Evolutionary conservation across 306 rosid genomes (phyloP), one percentile per base, ranked within the genome.

Genomic region (Quillaja saponaria): DNA sequence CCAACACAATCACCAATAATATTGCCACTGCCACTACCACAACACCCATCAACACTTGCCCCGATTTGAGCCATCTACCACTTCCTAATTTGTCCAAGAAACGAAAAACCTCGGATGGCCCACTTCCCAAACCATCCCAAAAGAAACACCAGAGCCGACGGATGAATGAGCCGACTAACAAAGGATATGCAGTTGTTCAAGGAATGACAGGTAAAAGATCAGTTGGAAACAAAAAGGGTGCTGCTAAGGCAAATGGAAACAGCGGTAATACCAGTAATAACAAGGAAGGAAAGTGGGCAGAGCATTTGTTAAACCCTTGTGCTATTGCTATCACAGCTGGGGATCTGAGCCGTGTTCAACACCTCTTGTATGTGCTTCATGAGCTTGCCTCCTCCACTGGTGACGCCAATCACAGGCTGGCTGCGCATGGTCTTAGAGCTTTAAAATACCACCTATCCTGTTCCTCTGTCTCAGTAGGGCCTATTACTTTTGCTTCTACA

Each of bases 241-340:
- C 66, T 10, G 58, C 40, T 4, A 88, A 79, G 74, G 74, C 61
- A n/a, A 66, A 72, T 1, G 92, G 85, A 19, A 88, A 61, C 57
- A 91, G 78, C 85, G 21, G 78, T 45, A 68, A 69, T 74, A 84
- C 65, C 46, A 76, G 89, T 38, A 86, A 75, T 49, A 77, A 66
- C 71, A 91, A 81, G 69, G 96, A 91, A 56, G 98, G 98, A 19
- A 88, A 95, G 66, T 91, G 98, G 98, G 97, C 97, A 6, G 98
- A 91, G 70, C 92, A 91, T 63, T 66, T 91, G 71, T 86, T 88
- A 6, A 91, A 84, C 47, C 98, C 98, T 31, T 88, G 98, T 67
- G 96, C 95, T 15, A 28, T 33, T 8, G 96, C 98, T 49, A 76
- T 91, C 54, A 55, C 77, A 0, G 53, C 57, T 4, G 90, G 90